Evolutionary conservation across 257 asterid genomes (phyloP).

Genomic region (Nicotiana otophora): DNA sequence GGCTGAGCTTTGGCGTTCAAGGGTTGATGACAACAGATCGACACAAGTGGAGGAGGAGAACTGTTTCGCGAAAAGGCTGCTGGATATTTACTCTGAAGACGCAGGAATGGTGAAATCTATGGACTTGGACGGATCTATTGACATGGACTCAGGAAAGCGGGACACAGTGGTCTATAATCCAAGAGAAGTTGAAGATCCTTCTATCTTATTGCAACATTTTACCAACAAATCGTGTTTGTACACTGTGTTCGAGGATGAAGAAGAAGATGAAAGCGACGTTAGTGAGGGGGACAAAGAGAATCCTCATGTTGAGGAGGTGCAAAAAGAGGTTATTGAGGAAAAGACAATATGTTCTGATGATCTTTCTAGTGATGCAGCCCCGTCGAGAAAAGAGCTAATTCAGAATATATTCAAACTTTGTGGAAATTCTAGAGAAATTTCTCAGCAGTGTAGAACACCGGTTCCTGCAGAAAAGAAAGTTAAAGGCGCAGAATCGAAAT

Average conservation of each 20-base stretch:
- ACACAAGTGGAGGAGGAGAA: conserved; percentile 57
- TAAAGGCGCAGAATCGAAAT: background rate
- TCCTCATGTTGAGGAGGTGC: conserved; percentile 56
- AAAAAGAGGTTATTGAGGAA: conserved; percentile 80
- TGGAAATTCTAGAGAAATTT: conserved; percentile 50
- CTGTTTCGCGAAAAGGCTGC: conserved; percentile 48
- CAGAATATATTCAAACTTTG: conserved; percentile 69
- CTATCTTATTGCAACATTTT: conserved; percentile 15
- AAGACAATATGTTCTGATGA: conserved; percentile 34
- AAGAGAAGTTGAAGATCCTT: conserved; percentile 29
- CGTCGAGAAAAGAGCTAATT: conserved; percentile 45
- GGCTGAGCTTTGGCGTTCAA: conserved; percentile 41
- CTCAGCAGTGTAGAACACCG: conserved; percentile 24
- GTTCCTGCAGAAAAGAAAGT: conserved; percentile 15
- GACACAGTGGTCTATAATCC: conserved; percentile 23
- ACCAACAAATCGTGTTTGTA: conserved; percentile 49
- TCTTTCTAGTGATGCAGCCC: conserved; percentile 20
- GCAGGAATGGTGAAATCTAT: conserved; percentile 94
- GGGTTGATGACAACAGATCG: conserved; percentile 35
- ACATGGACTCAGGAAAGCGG: conserved; percentile 45
- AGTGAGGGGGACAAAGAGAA: conserved; percentile 45
- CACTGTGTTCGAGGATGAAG: conserved; percentile 79
- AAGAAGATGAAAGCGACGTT: conserved; percentile 39
- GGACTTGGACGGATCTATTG: conserved; percentile 79
- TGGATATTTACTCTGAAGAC: conserved; percentile 57